Conservation (phyloP, 345 rosid species). For the Arabis alpina region DNA sequence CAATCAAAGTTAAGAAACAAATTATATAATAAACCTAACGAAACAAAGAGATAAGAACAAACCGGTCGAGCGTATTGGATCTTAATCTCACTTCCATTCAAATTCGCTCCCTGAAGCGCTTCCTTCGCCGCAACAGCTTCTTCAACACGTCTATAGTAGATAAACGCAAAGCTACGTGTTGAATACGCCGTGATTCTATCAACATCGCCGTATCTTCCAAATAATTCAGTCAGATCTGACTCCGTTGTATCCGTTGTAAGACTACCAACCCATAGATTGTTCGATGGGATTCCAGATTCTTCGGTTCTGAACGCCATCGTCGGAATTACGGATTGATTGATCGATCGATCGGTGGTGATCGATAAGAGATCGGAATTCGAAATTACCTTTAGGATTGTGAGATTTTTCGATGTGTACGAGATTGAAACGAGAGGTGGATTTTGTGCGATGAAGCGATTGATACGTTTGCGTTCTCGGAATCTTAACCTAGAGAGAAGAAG, state of each 20-base stretch:
- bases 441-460: not conserved
- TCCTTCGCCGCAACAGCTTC: constrained; percentile 84
- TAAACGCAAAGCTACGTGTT: constrained; percentile 72
- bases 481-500: constrained; percentile 27
- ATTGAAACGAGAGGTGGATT: not conserved
- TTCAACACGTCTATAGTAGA: constrained; percentile 77
- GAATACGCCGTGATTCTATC: constrained; percentile 80
- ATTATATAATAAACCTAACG: constrained; percentile 40
- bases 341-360: not conserved
- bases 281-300: constrained; percentile 52
- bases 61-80: constrained; percentile 99
- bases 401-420: constrained; percentile 17
- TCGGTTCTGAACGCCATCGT: constrained; percentile 51
- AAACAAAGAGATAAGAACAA: constrained; percentile 68
- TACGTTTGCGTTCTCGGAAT: not conserved
- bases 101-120: constrained; percentile 64
- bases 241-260: constrained; percentile 62
- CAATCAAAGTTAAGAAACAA: constrained; percentile 13
- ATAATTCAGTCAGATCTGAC: constrained; percentile 68
- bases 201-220: constrained; percentile 67
- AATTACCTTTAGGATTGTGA: not conserved
- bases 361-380: not conserved
- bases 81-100: constrained; percentile 68
- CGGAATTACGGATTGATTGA: not conserved
- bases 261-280: constrained; percentile 87